Evolutionary conservation across 2,329 filamentous ascomycete species (phyloP), one percentile per base, ranked within the genome.

Genomic region (Sclerotinia trifoliorum): DNA sequence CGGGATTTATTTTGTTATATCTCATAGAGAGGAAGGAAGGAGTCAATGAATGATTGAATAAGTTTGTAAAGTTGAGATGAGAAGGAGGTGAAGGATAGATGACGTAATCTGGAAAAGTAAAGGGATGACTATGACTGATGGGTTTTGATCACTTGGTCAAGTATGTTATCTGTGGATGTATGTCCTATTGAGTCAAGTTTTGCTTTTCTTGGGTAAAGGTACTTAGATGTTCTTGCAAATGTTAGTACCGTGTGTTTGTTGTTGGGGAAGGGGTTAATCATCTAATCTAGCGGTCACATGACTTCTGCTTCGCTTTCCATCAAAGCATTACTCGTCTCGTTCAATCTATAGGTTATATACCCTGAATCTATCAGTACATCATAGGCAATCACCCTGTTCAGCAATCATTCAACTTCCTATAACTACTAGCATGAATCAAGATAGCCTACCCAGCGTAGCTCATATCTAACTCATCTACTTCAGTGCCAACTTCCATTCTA

Each of bases 281-380:
- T 62, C 17, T 5, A 19, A 62, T 62, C 46, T 62, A 62, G 2
- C 44, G 44, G 6, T n/a, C 58, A 51, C 29, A 29, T 62, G 46
- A 51, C 58, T 39, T 26, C 24, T 4, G 21, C 5, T 26, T 62
- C 21, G 19, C 17, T 49, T n/a, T n/a, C n/a, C 11, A 11, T 10
- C 8, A 35, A 39, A 39, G 35, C 35, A 39, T 2, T 39, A 13
- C 35, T 39, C 35, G 8, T 13, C 35, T 39, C 35, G 8, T 39
- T 39, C 35, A 8, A 39, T 39, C 35, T 13, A 39, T 29, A 5
- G 29, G 29, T 29, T 13, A 39, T 13, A 39, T 8, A 39, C 35
- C 10, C 35, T 39, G 35, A 35, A 39, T 39, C 35, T 39, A 39
- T 39, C 35, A 39, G 11, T 13, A 39, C 10, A 13, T 8, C 35